These are phyloP conservation scores for Calonectria pseudoturangicola DNA, from an alignment of 2,329 filamentous ascomycete species.

Conservation along the genomic window DNA sequence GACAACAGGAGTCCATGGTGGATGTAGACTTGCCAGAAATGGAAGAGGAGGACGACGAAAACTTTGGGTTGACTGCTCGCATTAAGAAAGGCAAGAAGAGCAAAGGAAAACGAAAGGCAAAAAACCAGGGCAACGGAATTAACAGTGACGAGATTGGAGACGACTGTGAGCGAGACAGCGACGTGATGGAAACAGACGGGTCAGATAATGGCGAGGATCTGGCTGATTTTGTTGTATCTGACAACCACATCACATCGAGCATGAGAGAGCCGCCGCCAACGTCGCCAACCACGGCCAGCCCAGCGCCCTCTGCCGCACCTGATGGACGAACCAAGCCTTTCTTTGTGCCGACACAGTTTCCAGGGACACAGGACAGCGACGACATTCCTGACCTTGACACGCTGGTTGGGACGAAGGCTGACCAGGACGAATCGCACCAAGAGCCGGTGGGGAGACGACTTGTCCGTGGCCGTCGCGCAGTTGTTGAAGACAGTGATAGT, in stretches of 20 bases:
- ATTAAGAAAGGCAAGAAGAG: slow-evolving; percentile 40
- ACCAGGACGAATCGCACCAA: slow-evolving; percentile 45
- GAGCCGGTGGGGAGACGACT: slow-evolving; percentile 44
- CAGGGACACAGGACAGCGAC: slow-evolving; percentile 64
- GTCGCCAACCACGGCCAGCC: slow-evolving; percentile 50
- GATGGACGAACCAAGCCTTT: slow-evolving; percentile 55
- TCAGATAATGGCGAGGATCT: slow-evolving; percentile 71
- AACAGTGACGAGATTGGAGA: slow-evolving; percentile 70
- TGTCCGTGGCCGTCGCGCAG: slow-evolving; percentile 53
- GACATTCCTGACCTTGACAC: slow-evolving; percentile 61
- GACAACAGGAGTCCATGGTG: slow-evolving; percentile 41
- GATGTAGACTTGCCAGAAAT: slow-evolving; percentile 43
- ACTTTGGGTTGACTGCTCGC: slow-evolving; percentile 35
- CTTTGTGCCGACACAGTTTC: slow-evolving; percentile 62
- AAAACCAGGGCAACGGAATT: slow-evolving; percentile 56
- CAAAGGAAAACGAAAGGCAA: slow-evolving; percentile 49
- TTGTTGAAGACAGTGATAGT: slow-evolving; percentile 59
- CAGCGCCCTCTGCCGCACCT: slow-evolving; percentile 46
- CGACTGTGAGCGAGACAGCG: slow-evolving; percentile 70
- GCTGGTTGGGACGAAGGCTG: slow-evolving; percentile 47
- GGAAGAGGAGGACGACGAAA: slow-evolving; percentile 46
- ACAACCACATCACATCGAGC: slow-evolving; percentile 66
- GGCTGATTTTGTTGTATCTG: slow-evolving; percentile 74
- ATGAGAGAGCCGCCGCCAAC: slow-evolving; percentile 57
- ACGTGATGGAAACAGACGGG: slow-evolving; percentile 66